These are phyloP conservation scores for Globisporangium solare DNA, from an alignment of 352 stramenopile species.

Conservation along the genomic window DNA sequence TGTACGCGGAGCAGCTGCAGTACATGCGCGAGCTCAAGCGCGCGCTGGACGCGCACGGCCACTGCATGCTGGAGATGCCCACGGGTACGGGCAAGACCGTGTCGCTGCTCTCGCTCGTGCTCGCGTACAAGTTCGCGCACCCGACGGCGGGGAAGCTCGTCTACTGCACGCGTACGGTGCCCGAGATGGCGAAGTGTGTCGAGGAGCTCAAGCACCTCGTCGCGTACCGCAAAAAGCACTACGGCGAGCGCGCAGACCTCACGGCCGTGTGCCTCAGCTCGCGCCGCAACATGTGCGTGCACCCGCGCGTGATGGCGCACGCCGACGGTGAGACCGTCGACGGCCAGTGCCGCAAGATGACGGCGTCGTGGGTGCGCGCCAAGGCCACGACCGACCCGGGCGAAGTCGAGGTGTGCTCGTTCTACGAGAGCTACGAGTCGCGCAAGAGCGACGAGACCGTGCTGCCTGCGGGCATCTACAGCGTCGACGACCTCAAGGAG, in stretches of 20 bases:
- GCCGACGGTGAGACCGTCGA: slow-evolving; percentile 96
- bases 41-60: slow-evolving; percentile 94
- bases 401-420: slow-evolving; percentile 78
- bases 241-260: slow-evolving; percentile 55
- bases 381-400: slow-evolving; percentile 31
- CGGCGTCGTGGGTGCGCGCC: slow-evolving; percentile 95
- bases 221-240: slow-evolving; percentile 58
- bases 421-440: slow-evolving; percentile 89
- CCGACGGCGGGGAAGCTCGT: slow-evolving; percentile 96
- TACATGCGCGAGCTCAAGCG: slow-evolving; percentile 99
- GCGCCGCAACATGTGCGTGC: slow-evolving; percentile 98
- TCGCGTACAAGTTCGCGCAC: slow-evolving; percentile 93
- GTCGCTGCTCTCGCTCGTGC: slow-evolving; percentile 95
- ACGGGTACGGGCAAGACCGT: slow-evolving; percentile 98
- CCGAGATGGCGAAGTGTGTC: slow-evolving; percentile 98
- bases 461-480: slow-evolving; percentile 92
- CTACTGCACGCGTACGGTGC: slow-evolving; percentile 99
- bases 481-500: slow-evolving; percentile 94
- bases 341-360: slow-evolving; percentile 95
- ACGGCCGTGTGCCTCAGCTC: slow-evolving; percentile 90
- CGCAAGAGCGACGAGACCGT: slow-evolving; percentile 90
- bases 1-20: slow-evolving; percentile 99
- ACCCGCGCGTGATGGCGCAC: slow-evolving; percentile 94
- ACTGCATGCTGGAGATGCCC: slow-evolving; percentile 98
- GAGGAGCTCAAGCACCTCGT: slow-evolving; percentile 97